Conservation (phyloP, 164 flowering plant genomes). For the Amborella trichopoda region DNA sequence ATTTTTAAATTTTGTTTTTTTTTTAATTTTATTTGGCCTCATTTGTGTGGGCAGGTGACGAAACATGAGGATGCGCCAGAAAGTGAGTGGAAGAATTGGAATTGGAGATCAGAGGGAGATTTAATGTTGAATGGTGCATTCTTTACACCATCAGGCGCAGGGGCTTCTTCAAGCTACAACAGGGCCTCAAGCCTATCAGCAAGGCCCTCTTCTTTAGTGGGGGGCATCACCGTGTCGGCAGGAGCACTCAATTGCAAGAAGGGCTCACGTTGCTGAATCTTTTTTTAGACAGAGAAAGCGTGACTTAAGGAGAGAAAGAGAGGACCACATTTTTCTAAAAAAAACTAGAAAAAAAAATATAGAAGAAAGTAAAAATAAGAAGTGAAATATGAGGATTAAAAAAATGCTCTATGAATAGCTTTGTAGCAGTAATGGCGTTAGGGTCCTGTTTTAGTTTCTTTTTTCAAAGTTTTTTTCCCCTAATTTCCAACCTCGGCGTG, state of each 20-base stretch:
- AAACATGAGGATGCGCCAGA: constrained; percentile 76
- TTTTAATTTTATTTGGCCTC: not conserved
- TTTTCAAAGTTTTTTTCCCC: too few relatives aligned
- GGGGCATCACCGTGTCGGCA: constrained; percentile 30
- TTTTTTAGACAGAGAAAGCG: too few relatives aligned
- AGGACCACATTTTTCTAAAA: too few relatives aligned
- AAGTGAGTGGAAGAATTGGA: constrained; percentile 67
- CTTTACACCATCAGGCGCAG: constrained; percentile 61
- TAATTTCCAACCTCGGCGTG: too few relatives aligned
- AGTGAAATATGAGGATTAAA: too few relatives aligned
- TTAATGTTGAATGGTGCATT: constrained; percentile 66
- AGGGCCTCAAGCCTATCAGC: constrained; percentile 77
- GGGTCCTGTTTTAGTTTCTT: too few relatives aligned
- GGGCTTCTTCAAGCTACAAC: constrained; percentile 59
- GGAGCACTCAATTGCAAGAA: constrained; percentile 64
- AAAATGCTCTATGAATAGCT: too few relatives aligned
- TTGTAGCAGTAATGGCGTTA: too few relatives aligned
- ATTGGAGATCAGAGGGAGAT: constrained; percentile 81
- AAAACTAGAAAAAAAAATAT: too few relatives aligned
- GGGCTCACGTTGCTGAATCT: constrained; percentile 75
- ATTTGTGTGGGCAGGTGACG: constrained; percentile 38
- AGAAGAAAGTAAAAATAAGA: too few relatives aligned
- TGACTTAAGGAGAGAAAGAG: too few relatives aligned
- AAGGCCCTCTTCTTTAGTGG: constrained; percentile 52
- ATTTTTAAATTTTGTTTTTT: too few relatives aligned